Conservation (phyloP, 257 asterid genomes). For the Solanum ossicruentum region DNA sequence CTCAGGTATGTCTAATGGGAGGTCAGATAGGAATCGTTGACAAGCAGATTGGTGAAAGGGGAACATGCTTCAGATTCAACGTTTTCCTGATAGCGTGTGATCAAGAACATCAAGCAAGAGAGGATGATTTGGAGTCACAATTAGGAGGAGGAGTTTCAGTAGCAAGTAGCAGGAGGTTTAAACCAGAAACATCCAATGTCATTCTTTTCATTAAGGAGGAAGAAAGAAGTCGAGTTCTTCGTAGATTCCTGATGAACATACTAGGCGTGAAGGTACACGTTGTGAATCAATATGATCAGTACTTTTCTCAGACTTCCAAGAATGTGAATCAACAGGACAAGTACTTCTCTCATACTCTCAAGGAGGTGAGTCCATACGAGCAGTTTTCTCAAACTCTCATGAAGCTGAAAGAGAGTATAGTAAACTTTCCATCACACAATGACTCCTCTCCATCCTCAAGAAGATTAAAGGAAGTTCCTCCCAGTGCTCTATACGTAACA, state of each 20-base stretch:
- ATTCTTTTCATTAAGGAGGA: constrained; percentile 35
- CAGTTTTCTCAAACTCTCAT: constrained; percentile 31
- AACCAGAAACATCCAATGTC: constrained; percentile 36
- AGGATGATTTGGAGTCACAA: constrained; percentile 12
- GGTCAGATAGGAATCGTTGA: constrained; percentile 55
- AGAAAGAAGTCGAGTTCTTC: constrained; percentile 29
- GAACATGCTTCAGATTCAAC: constrained; percentile 48
- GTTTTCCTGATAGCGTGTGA: constrained; percentile 10
- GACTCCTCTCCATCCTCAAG: not conserved
- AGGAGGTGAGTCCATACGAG: constrained; percentile 1
- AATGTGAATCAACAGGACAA: constrained; percentile 10
- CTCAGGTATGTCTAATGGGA: constrained; percentile 58
- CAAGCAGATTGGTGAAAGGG: constrained; percentile 38
- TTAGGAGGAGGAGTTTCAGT: not conserved
- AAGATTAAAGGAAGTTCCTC: constrained; percentile 29
- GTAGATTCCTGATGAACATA: constrained; percentile 36
- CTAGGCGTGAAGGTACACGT: constrained; percentile 36
- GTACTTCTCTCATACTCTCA: constrained; percentile 29
- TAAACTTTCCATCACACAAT: not conserved
- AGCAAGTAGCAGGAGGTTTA: not conserved
- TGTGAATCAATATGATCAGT: constrained; percentile 25
- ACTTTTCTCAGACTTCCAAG: constrained; percentile 26
- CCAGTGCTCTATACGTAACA: constrained; percentile 32
- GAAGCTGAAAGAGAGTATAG: constrained; percentile 17
- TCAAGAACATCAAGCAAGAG: not conserved